Conservation (phyloP, 2,329 filamentous ascomycete genomes). For the Hypoxylon sp. region DNA sequence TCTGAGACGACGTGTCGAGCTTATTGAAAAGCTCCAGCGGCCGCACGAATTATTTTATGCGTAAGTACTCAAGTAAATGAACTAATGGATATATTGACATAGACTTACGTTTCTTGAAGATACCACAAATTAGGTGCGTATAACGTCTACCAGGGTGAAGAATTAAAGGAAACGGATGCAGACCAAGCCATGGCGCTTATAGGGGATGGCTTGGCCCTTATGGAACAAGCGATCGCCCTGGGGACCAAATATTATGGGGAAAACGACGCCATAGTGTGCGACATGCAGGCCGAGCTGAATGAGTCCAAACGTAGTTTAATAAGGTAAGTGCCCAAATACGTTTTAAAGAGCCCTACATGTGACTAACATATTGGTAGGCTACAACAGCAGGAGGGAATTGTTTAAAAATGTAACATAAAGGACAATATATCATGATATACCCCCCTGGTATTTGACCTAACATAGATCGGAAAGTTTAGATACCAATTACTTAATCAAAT, state of each 20-base stretch:
- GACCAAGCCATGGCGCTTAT: background rate
- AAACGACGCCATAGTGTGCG: no score
- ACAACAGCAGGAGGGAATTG: background rate
- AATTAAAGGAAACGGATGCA: background rate
- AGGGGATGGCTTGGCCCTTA: no score
- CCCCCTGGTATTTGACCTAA: background rate
- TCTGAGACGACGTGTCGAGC: background rate
- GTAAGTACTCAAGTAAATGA: conserved; percentile 28
- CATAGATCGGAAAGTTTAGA: background rate
- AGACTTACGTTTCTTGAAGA: background rate
- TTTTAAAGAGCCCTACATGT: background rate
- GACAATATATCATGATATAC: background rate
- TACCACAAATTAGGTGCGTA: background rate
- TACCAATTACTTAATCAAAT: background rate
- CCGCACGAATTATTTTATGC: conserved; percentile 25
- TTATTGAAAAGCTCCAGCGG: conserved; percentile 1
- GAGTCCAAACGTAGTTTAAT: no score
- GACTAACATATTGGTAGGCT: background rate
- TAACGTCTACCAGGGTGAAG: background rate
- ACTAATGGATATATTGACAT: background rate
- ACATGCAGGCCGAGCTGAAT: no score
- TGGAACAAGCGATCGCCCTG: background rate
- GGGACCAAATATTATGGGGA: background rate
- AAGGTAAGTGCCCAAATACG: no score
- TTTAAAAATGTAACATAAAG: background rate